Base-by-base conservation (phyloP, 139 green algal species). In the Pedinophyceae sp. region DNA sequence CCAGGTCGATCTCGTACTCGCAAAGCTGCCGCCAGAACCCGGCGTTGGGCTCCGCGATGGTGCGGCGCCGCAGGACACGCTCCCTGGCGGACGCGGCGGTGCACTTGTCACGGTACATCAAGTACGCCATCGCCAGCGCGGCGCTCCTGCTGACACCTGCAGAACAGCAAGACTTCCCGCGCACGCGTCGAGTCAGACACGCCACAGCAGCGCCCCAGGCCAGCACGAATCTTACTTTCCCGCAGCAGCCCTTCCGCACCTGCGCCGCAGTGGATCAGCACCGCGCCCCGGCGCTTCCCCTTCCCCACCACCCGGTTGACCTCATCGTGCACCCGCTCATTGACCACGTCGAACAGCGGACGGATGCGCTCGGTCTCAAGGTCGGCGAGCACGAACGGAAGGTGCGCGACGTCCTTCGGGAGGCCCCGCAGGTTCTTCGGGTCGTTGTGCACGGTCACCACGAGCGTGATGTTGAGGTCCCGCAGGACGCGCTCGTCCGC, bases 181-280 rank as follows among this genome's bases (percentile, higher is more conserved):
- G 13, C 15, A n/a, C 13, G 84, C 81, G 3, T n/a, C n/a, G n/a
- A n/a, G n/a, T n/a, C n/a, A n/a, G n/a, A n/a, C n/a, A n/a, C n/a
- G n/a, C n/a, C n/a, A n/a, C n/a, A n/a, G n/a, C n/a, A n/a, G n/a
- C n/a, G n/a, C n/a, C n/a, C n/a, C n/a, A n/a, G n/a, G n/a, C n/a
- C n/a, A n/a, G n/a, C n/a, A n/a, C n/a, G n/a, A n/a, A n/a, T n/a
- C n/a, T n/a, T n/a, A n/a, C n/a, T n/a, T n/a, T n/a, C n/a, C n/a
- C n/a, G n/a, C n/a, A n/a, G n/a, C n/a, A n/a, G n/a, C n/a, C n/a
- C n/a, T n/a, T n/a, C n/a, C n/a, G n/a, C n/a, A n/a, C 83, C 83
- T 4, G 81, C 81, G 3, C 83, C 83, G 50, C 83, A 93, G 66
- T 93, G 83, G 50, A 93, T 74, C 57, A 92, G 65, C 52, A 83